These are phyloP conservation scores for Jatropha curcas DNA, from an alignment of 345 rosid species.

Conservation along the genomic window DNA sequence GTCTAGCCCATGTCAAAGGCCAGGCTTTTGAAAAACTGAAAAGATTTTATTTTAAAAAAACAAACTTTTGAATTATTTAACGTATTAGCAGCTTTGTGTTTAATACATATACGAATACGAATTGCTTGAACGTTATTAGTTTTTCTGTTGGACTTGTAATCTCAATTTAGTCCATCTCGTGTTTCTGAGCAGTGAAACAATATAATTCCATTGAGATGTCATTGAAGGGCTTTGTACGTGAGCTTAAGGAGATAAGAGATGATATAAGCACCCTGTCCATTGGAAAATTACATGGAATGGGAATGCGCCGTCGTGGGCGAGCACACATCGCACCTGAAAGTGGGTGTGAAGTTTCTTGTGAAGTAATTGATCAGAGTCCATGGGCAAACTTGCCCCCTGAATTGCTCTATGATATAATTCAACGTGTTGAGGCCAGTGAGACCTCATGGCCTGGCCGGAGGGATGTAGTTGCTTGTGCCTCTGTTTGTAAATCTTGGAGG, in stretches of 20 bases:
- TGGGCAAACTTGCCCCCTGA: slow-evolving; percentile 95
- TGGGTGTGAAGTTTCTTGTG: slow-evolving; percentile 23
- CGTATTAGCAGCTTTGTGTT: too few species aligned
- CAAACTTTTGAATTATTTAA: too few species aligned
- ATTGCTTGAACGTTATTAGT: neutral
- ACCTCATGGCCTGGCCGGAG: slow-evolving; percentile 77
- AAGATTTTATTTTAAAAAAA: too few species aligned
- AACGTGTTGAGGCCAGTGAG: slow-evolving; percentile 54
- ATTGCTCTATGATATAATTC: slow-evolving; percentile 68
- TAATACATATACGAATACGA: too few species aligned
- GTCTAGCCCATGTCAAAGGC: too few species aligned
- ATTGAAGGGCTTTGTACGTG: slow-evolving; percentile 54
- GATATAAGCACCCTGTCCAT: slow-evolving; percentile 37
- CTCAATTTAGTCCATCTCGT: neutral
- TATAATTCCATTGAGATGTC: slow-evolving; percentile 36
- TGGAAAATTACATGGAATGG: slow-evolving; percentile 33
- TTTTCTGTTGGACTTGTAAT: neutral
- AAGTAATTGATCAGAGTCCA: slow-evolving; percentile 36
- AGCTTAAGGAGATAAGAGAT: slow-evolving; percentile 47
- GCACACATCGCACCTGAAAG: slow-evolving; percentile 69
- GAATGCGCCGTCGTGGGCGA: slow-evolving; percentile 43
- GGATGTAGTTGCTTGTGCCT: slow-evolving; percentile 82
- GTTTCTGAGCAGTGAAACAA: neutral
- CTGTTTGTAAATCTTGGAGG: slow-evolving; percentile 88
- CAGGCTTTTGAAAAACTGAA: too few species aligned